Percentiles rank a stretch among this genome's conserved stretches.
phyloP scores from a whole-genome alignment of 2,329 filamentous ascomycete species.

The Tolypocladium tropicale region DNA sequence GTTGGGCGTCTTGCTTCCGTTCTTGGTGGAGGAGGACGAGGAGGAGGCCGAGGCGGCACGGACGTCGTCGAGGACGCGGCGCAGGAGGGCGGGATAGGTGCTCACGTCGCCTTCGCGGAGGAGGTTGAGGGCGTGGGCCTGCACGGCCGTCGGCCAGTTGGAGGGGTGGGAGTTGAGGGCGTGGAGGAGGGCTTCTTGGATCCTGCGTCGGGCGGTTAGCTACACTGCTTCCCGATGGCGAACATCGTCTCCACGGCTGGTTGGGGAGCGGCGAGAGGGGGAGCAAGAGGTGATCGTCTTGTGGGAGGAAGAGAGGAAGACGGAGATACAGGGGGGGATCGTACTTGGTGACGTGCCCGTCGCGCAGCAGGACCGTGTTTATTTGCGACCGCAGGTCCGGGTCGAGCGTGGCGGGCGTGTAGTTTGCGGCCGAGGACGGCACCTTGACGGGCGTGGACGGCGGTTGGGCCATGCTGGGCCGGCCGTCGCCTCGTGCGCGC shows the following conservation, averaged over 20 bases:
- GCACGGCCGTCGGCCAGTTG: slow-evolving; percentile 54
- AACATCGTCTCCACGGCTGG: background rate
- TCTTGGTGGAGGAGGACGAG: slow-evolving; percentile 13
- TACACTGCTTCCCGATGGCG: background rate
- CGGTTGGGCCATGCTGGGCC: slow-evolving; percentile 29
- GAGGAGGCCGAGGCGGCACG: slow-evolving; percentile 33
- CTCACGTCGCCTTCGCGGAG: slow-evolving; percentile 49
- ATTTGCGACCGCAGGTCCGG: slow-evolving; percentile 53
- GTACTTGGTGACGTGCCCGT: slow-evolving; percentile 51
- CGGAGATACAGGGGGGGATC: slow-evolving; percentile 9
- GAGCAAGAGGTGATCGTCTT: too few species aligned
- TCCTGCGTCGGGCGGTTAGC: slow-evolving; percentile 29
- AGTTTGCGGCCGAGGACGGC: slow-evolving; percentile 46
- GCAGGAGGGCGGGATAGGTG: slow-evolving; percentile 51
- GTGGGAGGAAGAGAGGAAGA: background rate
- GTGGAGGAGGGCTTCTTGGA: slow-evolving; percentile 55
- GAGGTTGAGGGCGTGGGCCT: slow-evolving; percentile 48
- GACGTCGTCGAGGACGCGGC: slow-evolving; percentile 52
- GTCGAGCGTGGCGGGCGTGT: slow-evolving; percentile 51
- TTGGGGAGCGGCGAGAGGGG: too few species aligned
- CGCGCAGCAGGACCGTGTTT: slow-evolving; percentile 46
- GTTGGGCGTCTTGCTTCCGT: slow-evolving; percentile 26
- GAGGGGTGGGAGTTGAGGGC: slow-evolving; percentile 45
- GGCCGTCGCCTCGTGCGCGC: background rate
- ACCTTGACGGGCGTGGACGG: slow-evolving; percentile 51